These are phyloP conservation scores for Macaranga tanarius DNA, from an alignment of 441 rosid genomes.

Conservation along the genomic window DNA sequence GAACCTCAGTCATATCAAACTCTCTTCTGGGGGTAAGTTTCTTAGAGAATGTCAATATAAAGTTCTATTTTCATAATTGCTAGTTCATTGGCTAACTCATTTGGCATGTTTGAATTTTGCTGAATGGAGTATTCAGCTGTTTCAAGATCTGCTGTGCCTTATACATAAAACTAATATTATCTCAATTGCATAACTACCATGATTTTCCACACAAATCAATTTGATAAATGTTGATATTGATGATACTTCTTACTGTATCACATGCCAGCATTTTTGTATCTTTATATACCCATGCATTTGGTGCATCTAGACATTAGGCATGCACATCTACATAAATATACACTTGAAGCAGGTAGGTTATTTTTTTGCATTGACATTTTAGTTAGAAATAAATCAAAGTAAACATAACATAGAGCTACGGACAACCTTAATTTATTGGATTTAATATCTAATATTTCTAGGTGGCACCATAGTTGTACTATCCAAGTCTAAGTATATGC, in stretches of 20 bases:
- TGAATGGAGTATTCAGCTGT: neutral
- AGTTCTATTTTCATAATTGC: neutral
- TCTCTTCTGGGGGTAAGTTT: constrained; percentile 59
- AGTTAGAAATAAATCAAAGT: neutral
- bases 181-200: neutral
- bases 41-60: neutral
- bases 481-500: neutral
- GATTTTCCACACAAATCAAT: neutral
- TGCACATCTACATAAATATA: neutral
- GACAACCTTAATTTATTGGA: neutral
- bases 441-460: neutral
- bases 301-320: neutral
- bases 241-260: neutral
- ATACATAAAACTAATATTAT: neutral
- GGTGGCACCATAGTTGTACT: no score
- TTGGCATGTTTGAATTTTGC: neutral
- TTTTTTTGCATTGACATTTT: neutral
- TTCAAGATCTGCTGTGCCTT: neutral
- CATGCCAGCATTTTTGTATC: neutral
- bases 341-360: neutral
- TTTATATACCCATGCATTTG: neutral
- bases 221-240: neutral
- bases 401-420: constrained; percentile 1
- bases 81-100: neutral
- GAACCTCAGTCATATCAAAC: constrained; percentile 52